These are phyloP conservation scores for Fusarium keratoplasticum DNA, from an alignment of 2,329 filamentous ascomycete species.

Conservation along the genomic window DNA sequence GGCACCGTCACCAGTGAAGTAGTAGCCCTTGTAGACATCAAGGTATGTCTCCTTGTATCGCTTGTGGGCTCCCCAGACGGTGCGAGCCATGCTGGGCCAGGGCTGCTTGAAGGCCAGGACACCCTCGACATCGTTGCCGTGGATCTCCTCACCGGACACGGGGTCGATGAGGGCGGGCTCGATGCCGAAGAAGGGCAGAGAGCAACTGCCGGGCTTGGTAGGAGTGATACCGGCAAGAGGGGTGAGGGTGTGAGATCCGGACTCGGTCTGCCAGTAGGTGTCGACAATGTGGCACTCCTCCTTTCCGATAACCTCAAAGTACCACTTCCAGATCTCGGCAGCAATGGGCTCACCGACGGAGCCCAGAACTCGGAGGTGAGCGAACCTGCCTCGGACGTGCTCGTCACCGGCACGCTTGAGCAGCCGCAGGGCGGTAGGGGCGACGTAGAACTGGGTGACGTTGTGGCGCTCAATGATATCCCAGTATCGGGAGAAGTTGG, in stretches of 20 bases:
- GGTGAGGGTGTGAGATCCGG: constrained; percentile 94
- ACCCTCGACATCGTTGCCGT: constrained; percentile 96
- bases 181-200: constrained; percentile 97
- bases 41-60: constrained; percentile 99
- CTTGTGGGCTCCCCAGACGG: constrained; percentile 97
- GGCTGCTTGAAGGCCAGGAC: constrained; percentile 97
- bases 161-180: constrained; percentile 98
- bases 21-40: constrained; percentile 98
- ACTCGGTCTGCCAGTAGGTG: constrained; percentile 99
- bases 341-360: constrained; percentile 98
- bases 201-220: constrained; percentile 96
- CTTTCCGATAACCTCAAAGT: constrained; percentile 94
- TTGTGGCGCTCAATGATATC: constrained; percentile 96
- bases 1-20: constrained; percentile 95
- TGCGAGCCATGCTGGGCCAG: constrained; percentile 98
- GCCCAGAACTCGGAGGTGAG: constrained; percentile 87
- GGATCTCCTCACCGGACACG: constrained; percentile 90
- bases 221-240: constrained; percentile 93
- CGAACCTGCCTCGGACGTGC: constrained; percentile 90
- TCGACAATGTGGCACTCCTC: constrained; percentile 94
- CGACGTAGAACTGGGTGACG: constrained; percentile 98
- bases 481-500: constrained; percentile 98
- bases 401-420: constrained; percentile 96
- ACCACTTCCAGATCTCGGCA: constrained; percentile 99
- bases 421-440: constrained; percentile 90